Conservation (phyloP, 148 eudicot genomes). For the Spergularia marina region DNA sequence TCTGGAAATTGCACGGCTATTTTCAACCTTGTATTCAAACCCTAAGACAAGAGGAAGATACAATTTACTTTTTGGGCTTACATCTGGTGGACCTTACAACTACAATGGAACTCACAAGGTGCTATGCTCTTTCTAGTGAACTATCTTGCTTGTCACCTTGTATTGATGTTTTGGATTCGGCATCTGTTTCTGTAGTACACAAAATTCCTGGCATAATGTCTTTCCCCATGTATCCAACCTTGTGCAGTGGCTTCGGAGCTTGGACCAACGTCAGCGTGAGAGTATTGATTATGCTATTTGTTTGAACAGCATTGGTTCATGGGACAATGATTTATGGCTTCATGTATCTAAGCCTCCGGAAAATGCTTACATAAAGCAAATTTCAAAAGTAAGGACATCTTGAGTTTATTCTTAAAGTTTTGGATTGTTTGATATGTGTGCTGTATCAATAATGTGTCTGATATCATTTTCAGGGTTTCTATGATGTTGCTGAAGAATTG, state of each 20-base stretch:
- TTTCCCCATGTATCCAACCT: conserved; percentile 15
- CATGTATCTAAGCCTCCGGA: conserved; percentile 99
- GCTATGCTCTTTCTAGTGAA: conserved; percentile 10
- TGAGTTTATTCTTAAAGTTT: not conserved
- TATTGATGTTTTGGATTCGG: not conserved
- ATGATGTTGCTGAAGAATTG: conserved; percentile 69
- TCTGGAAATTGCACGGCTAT: conserved; percentile 86
- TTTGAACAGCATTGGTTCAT: conserved; percentile 82
- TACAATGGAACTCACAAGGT: conserved; percentile 98
- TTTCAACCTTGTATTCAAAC: conserved; percentile 82
- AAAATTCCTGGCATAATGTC: not conserved
- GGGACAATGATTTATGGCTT: conserved; percentile 67
- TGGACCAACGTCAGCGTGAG: conserved; percentile 93
- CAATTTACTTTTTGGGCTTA: conserved; percentile 91
- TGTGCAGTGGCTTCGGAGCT: conserved; percentile 91
- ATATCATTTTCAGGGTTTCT: conserved; percentile 65
- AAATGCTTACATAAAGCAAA: conserved; percentile 83
- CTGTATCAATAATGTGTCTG: conserved; percentile 11
- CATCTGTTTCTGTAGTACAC: conserved; percentile 1
- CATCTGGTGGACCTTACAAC: conserved; percentile 99
- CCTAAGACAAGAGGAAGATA: conserved; percentile 95
- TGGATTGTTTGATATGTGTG: conserved; percentile 11
- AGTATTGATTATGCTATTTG: conserved; percentile 95
- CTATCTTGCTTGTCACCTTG: conserved; percentile 12
- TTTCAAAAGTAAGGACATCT: conserved; percentile 56